These are phyloP conservation scores for Neurospora sp. DNA, from an alignment of 2,329 filamentous ascomycete species.

Conservation along the genomic window DNA sequence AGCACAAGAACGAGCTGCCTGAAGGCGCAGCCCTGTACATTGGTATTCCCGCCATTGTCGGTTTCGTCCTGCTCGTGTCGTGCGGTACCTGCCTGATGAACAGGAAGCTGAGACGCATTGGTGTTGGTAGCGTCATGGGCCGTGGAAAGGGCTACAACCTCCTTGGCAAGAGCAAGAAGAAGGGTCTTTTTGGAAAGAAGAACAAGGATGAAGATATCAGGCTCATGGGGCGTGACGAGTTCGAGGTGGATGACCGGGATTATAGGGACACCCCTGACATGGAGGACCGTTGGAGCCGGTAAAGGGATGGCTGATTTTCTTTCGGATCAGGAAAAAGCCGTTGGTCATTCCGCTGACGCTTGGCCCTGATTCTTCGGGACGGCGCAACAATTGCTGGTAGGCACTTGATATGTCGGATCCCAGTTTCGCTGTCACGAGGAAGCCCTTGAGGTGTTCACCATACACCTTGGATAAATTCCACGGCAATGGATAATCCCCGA, in stretches of 20 bases:
- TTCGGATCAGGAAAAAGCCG: not conserved
- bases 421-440: not conserved
- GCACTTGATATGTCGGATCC: not conserved
- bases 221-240: constrained; percentile 29
- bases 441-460: not conserved
- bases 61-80: constrained; percentile 35
- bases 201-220: constrained; percentile 32
- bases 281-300: not conserved
- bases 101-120: constrained; percentile 37
- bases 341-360: not conserved
- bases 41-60: constrained; percentile 41
- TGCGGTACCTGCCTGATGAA: constrained; percentile 49
- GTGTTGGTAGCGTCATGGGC: constrained; percentile 42
- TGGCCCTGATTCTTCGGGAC: not conserved
- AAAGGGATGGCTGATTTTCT: not conserved
- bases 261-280: constrained; percentile 16
- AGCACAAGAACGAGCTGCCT: constrained; percentile 23
- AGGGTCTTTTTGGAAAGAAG: constrained; percentile 23
- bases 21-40: constrained; percentile 37
- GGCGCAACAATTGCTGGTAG: not conserved
- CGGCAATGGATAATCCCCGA: not conserved
- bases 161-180: constrained; percentile 23
- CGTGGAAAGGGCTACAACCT: constrained; percentile 34
- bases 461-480: not conserved
- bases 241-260: constrained; percentile 5